Conservation (phyloP, 768 basidiomycete genomes). For the Tulasnella calospora region DNA sequence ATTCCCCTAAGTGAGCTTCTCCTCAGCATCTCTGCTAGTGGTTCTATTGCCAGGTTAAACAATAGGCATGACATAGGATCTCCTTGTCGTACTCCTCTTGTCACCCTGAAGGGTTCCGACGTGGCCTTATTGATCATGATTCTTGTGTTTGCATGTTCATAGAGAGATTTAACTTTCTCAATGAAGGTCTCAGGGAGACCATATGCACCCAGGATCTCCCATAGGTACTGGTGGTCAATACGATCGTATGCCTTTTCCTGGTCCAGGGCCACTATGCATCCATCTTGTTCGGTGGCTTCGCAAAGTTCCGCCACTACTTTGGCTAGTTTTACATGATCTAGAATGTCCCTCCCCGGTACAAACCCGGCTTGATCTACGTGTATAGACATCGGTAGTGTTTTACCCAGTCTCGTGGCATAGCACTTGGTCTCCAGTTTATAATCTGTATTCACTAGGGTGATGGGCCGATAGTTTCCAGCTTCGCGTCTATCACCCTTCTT, state of each 20-base stretch:
- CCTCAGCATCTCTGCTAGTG: constrained; percentile 13
- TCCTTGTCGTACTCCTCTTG: constrained; percentile 25
- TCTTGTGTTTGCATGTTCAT: neutral
- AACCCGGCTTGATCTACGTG: constrained; percentile 19
- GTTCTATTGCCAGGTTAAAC: constrained; percentile 23
- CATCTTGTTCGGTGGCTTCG: neutral
- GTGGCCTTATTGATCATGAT: neutral
- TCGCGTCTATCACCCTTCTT: constrained; percentile 18
- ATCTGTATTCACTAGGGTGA: constrained; percentile 16
- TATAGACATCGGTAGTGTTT: neutral
- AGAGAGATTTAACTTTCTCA: constrained; percentile 9
- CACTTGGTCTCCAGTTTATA: constrained; percentile 22
- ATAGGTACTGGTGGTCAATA: too few relatives aligned
- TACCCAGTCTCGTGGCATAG: neutral
- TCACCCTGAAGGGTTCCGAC: neutral
- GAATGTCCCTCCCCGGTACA: constrained; percentile 13
- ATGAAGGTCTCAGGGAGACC: neutral
- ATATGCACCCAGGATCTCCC: neutral
- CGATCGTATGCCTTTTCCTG: neutral
- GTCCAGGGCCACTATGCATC: neutral
- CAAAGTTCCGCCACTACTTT: constrained; percentile 20
- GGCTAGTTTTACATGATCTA: constrained; percentile 17
- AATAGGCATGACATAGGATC: constrained; percentile 27
- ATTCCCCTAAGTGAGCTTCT: constrained; percentile 10
- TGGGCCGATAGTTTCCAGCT: constrained; percentile 18